These are phyloP conservation scores for Hypocreales sp. DNA, from an alignment of 2,329 filamentous ascomycete species.

Conservation along the genomic window DNA sequence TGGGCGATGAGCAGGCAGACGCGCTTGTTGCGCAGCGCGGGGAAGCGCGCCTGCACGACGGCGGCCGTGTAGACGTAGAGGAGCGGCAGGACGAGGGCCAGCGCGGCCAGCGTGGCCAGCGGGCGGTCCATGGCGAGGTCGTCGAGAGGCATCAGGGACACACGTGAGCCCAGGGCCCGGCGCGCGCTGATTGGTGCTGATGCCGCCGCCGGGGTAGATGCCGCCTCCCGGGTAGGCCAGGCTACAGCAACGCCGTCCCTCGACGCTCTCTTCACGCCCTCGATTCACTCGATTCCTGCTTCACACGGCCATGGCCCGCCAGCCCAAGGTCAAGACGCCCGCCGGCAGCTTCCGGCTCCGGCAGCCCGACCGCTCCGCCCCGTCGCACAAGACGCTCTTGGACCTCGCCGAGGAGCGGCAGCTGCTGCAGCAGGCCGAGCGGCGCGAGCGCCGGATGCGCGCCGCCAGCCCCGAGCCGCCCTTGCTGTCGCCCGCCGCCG, in stretches of 20 bases:
- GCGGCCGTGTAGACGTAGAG: conserved; percentile 37
- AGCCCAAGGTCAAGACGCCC: conserved; percentile 31
- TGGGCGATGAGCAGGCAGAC: conserved; percentile 91
- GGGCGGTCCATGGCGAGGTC: conserved; percentile 3
- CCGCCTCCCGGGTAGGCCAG: too few species aligned
- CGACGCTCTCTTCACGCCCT: too few species aligned
- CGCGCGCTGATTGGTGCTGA: too few species aligned
- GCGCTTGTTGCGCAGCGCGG: conserved; percentile 62
- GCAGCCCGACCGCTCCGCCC: conserved; percentile 53
- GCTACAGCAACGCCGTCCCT: too few species aligned
- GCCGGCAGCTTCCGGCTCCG: conserved; percentile 41
- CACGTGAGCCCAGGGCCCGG: too few species aligned
- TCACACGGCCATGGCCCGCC: too few species aligned
- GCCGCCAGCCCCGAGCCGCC: conserved; percentile 7
- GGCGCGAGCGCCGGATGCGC: conserved; percentile 16
- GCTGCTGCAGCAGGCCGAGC: conserved; percentile 35
- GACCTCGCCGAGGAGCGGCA: conserved; percentile 52
- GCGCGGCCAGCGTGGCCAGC: conserved; percentile 3
- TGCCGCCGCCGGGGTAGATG: too few species aligned
- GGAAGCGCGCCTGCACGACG: conserved; percentile 36
- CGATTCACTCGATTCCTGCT: too few species aligned
- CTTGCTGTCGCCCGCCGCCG: conserved; percentile 25
- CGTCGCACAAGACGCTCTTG: conserved; percentile 51
- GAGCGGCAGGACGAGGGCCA: conserved; percentile 22
- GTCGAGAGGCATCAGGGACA: too few species aligned